Evolutionary conservation across 495 filamentous ascomycete species (phyloP), one percentile per base, ranked within the genome.

Genomic region (Mytilinidion resinicola): DNA sequence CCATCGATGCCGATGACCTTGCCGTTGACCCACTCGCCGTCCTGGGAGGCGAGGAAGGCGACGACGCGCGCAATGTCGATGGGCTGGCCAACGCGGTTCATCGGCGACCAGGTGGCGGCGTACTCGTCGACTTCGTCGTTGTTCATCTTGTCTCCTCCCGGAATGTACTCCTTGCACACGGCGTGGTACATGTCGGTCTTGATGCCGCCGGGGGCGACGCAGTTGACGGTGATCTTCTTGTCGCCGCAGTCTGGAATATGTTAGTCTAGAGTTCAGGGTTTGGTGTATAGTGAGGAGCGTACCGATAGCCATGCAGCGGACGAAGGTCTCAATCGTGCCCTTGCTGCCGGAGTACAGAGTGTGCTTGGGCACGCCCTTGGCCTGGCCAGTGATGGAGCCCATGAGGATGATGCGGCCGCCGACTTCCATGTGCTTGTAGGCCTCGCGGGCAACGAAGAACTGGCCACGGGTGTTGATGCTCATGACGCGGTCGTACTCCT

Each of bases 131-230:
- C 73, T 55, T 75, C 67, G 61, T 75, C 73, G 70, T 75, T 65
- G 68, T 37, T 63, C 41, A 75, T 58, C 66, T 77, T 78, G 25
- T 72, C 76, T 57, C 80, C 82, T 47, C 71, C 70, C 50, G 82
- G 83, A 56, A 85, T 85, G 73, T 85, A 86, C 72, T 83, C 81
- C 53, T 78, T 74, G 70, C 78, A 82, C 53, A 83, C 82, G 65
- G 76, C 76, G 66, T 84, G 77, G 75, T 83, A 86, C 83, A 86
- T 86, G 67, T 86, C 83, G 52, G 81, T 82, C 76, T 85, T 83
- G 72, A 86, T 81, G 52, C 83, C 83, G 47, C 83, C 83, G 44
- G 83, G 83, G 4, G 83, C 83, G 46, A 86, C 76, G 63, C 77
- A 80, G 70, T 86, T 86, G 73, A 83, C 82, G 14, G 82, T 85